phyloP scores from a whole-genome alignment of 2,329 filamentous ascomycete species.

The Magnaporthales sp. region DNA sequence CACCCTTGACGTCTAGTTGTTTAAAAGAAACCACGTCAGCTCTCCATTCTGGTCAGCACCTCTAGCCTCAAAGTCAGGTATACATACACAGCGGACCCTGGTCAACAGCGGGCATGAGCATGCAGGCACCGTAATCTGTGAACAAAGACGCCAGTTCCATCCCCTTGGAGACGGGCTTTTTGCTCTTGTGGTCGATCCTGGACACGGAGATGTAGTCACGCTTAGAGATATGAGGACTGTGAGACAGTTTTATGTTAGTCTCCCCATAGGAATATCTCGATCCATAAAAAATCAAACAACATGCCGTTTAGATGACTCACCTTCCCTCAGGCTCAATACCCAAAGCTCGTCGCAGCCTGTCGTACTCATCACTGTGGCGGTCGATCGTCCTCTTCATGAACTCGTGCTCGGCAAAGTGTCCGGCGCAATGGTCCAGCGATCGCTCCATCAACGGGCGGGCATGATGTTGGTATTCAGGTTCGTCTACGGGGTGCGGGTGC shows the following conservation, averaged over 20 bases:
- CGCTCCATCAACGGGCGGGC: constrained; percentile 17
- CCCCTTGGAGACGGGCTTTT: constrained; percentile 17
- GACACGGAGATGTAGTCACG: constrained; percentile 21
- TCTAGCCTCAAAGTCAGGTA: not conserved
- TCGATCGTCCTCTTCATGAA: constrained; percentile 19
- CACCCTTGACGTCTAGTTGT: constrained; percentile 33
- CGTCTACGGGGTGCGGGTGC: constrained; percentile 18
- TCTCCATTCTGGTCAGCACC: not conserved
- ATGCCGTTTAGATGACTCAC: not conserved
- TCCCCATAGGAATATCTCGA: not conserved
- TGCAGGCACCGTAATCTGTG: constrained; percentile 29
- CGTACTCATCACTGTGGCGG: constrained; percentile 17
- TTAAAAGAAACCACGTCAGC: not conserved
- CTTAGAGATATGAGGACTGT: constrained; percentile 13
- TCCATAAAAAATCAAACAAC: too few relatives aligned
- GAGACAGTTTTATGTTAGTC: not conserved
- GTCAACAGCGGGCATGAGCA: constrained; percentile 36
- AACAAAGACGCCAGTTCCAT: constrained; percentile 25
- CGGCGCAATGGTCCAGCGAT: constrained; percentile 19
- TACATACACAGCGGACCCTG: constrained; percentile 36
- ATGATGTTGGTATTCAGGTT: constrained; percentile 12
- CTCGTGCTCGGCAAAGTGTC: constrained; percentile 16
- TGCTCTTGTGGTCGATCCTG: constrained; percentile 21
- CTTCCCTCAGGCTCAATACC: constrained; percentile 13
- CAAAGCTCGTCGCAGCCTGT: constrained; percentile 14